Base-by-base conservation (phyloP, 371 early-diverging fungal genomes). In the Paraphysoderma sedebokerense region DNA sequence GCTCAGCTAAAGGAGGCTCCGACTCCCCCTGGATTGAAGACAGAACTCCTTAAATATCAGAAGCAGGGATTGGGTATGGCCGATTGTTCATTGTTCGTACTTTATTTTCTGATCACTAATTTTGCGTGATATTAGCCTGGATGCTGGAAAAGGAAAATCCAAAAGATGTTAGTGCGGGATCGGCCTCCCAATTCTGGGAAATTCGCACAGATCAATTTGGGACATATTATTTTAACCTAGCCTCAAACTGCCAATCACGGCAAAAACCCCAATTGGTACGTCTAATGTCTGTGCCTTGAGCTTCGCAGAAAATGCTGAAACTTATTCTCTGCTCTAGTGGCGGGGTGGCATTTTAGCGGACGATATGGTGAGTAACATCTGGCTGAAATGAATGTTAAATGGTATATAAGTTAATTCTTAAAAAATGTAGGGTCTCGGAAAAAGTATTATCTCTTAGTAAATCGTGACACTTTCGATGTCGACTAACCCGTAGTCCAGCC, bases 401-500 rank as follows among this genome's bases (percentile, higher is more conserved):
- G n/a, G n/a, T n/a, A n/a, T n/a, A n/a, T n/a, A n/a, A n/a, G n/a
- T n/a, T n/a, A n/a, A n/a, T n/a, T n/a, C n/a, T n/a, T n/a, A n/a
- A n/a, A n/a, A n/a, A n/a, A n/a, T n/a, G n/a, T n/a, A n/a, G n/a
- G 42, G 42, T 20, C 42, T 42, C 12, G 42, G 42, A 7, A 42
- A 42, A 15, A 42, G 30, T n/a, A 42, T 42, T 27, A n/a, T n/a
- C n/a, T n/a, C n/a, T n/a, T n/a, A n/a, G n/a, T n/a, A n/a, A n/a
- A n/a, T n/a, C n/a, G n/a, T n/a, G n/a, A n/a, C n/a, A n/a, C n/a
- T n/a, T n/a, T n/a, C n/a, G n/a, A n/a, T n/a, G n/a, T n/a, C n/a
- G n/a, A n/a, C n/a, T n/a, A n/a, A n/a, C n/a, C n/a, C n/a, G n/a
- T n/a, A n/a, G n/a, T n/a, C n/a, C n/a, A n/a, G n/a, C n/a, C n/a